A percentile compares a stretch with the other conserved stretches of the same genome.
These are phyloP conservation scores for Delonix regia DNA, from an alignment of 306 rosid genomes.

Conservation along the genomic window DNA sequence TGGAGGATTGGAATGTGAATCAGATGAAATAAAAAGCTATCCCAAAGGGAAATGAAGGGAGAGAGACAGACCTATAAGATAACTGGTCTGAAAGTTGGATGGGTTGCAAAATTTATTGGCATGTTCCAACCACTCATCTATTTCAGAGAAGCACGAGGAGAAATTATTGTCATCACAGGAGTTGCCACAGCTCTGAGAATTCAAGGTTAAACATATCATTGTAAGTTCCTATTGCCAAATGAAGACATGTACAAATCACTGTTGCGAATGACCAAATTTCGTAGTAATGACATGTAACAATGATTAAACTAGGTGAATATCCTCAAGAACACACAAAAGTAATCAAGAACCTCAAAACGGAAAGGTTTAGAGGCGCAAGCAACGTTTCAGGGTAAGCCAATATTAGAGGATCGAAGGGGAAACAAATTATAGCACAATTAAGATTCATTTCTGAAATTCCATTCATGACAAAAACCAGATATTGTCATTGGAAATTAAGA, in stretches of 20 bases:
- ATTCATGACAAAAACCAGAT: background rate
- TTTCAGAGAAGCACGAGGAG: conserved; percentile 39
- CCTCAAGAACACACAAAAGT: conserved; percentile 12
- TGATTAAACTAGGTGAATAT: background rate
- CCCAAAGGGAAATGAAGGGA: background rate
- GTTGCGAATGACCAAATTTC: background rate
- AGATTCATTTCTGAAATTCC: background rate
- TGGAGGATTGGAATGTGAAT: background rate
- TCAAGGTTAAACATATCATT: background rate
- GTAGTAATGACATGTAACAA: background rate
- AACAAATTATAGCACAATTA: background rate
- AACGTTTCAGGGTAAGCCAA: background rate
- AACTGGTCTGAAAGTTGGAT: conserved; percentile 28
- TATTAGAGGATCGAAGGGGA: background rate
- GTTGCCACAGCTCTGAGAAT: conserved; percentile 38
- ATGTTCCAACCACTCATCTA: conserved; percentile 57
- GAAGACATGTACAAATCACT: background rate
- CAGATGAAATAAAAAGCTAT: background rate
- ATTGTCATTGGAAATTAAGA: background rate
- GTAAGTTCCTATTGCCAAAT: background rate
- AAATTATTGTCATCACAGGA: conserved; percentile 7
- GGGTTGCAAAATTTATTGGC: conserved; percentile 38
- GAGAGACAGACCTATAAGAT: conserved; percentile 42
- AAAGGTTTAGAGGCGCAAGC: background rate
- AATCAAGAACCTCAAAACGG: background rate